phyloP scores from a whole-genome alignment of 257 asterid genomes.

The Gentiana straminea region DNA sequence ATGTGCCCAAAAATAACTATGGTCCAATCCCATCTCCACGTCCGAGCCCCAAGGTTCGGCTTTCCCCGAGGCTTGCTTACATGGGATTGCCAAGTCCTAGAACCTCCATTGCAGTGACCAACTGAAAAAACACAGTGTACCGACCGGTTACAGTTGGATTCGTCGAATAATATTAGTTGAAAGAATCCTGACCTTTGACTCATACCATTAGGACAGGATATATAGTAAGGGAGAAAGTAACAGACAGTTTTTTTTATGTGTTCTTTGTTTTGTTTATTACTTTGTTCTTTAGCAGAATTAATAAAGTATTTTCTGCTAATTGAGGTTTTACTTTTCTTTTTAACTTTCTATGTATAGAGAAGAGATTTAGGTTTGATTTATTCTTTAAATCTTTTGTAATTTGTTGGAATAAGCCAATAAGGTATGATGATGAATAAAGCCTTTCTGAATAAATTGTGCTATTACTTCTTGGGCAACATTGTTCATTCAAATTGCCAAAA shows the following conservation, averaged over 20 bases:
- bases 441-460: no score
- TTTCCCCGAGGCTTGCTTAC: slow-evolving; percentile 76
- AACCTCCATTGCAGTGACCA: slow-evolving; percentile 42
- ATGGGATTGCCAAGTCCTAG: slow-evolving; percentile 95
- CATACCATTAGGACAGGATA: neutral
- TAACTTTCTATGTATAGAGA: no score
- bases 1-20: slow-evolving; percentile 27
- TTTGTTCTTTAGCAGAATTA: no score
- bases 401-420: no score
- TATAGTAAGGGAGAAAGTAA: slow-evolving; percentile 18
- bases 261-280: no score
- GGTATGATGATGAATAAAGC: no score
- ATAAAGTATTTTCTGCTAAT: no score
- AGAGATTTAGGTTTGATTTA: no score
- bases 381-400: no score
- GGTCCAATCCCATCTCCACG: slow-evolving; percentile 98
- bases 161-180: slow-evolving; percentile 1
- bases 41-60: slow-evolving; percentile 71
- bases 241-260: slow-evolving; percentile 30
- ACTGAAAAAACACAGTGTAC: slow-evolving; percentile 15
- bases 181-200: slow-evolving; percentile 8
- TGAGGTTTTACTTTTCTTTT: no score
- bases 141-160: neutral
- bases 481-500: no score
- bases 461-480: no score